Evolutionary conservation across 2,329 filamentous ascomycete genomes (phyloP).

Genomic region (Aspergillus sp.): DNA sequence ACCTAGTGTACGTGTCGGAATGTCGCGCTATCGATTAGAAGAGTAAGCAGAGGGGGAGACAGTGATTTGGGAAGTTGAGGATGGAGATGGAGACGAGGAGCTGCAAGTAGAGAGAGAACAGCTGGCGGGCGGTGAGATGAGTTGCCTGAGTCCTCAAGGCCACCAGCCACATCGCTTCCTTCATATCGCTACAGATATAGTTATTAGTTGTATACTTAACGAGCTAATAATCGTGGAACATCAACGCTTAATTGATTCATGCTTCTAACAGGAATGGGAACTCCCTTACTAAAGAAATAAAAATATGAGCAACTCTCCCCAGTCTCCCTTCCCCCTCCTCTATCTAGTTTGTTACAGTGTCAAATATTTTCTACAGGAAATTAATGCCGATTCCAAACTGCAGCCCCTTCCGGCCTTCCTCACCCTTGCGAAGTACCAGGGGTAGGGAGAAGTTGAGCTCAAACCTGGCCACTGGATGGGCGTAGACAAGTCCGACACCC

Average conservation of each 20-base stretch:
- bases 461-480: slow-evolving; percentile 88
- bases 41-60: background rate
- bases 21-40: background rate
- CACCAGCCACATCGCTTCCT: background rate
- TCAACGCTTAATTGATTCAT: background rate
- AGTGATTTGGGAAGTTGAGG: background rate
- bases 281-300: background rate
- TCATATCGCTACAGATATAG: background rate
- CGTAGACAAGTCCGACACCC: slow-evolving; percentile 89
- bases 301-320: background rate
- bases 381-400: slow-evolving; percentile 96
- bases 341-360: slow-evolving; percentile 13
- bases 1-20: background rate
- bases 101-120: slow-evolving; percentile 13
- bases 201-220: background rate
- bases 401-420: slow-evolving; percentile 86
- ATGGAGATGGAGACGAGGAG: background rate
- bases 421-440: slow-evolving; percentile 75
- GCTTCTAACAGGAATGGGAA: background rate
- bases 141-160: background rate
- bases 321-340: slow-evolving; percentile 5
- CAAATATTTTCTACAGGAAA: slow-evolving; percentile 68
- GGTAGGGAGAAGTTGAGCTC: slow-evolving; percentile 95
- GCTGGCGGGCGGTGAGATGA: slow-evolving; percentile 14
- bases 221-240: background rate